Evolutionary conservation across 73 alveolate species (phyloP), one percentile per base, ranked within the genome.

Genomic region (Symbiodinium natans): DNA sequence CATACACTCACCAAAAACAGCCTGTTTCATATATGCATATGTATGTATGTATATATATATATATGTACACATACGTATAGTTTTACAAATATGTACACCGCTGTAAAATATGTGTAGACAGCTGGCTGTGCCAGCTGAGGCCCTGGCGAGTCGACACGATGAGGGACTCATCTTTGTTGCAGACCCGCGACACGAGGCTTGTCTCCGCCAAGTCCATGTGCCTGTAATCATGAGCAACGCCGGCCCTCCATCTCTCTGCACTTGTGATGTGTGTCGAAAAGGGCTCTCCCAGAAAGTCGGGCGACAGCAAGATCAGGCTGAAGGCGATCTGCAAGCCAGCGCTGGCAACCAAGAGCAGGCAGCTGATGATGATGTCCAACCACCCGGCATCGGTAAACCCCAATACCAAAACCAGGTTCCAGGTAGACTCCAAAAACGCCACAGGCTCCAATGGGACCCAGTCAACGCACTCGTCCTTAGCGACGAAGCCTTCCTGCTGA

Each of bases 381-480:
- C 94, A 86, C 31, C 94, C 94, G 0, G 94, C 59, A 77, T 82
- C 68, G 23, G 93, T 23, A 48, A 43, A 41, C 7, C 41, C 82
- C 82, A 68, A 10, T 31, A 68, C 95, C 86, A 88, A 41, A 0
- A 88, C 95, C 68, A 88, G 43, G 41, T 88, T 88, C 95, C 95
- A 88, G 27, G 95, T 88, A 21, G 95, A 88, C 77, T 88, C 95
- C 95, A 88, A 31, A 71, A 88, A 88, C 2, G 95, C 95, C 86
- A 88, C 95, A 6, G 95, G 95, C 95, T 88, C 95, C 86, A 88
- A n/a, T 7, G 95, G 95, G 10, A 88, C 73, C 95, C 95, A 88
- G 41, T 23, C 71, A 23, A 52, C 71, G 25, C 71, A 52, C 71
- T 52, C 71, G 23, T 52, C 71, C 23, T 52, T 29, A 23, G 71